Evolutionary conservation across 2,329 filamentous ascomycete genomes (phyloP).

Genomic region (Juglanconis juglandina): DNA sequence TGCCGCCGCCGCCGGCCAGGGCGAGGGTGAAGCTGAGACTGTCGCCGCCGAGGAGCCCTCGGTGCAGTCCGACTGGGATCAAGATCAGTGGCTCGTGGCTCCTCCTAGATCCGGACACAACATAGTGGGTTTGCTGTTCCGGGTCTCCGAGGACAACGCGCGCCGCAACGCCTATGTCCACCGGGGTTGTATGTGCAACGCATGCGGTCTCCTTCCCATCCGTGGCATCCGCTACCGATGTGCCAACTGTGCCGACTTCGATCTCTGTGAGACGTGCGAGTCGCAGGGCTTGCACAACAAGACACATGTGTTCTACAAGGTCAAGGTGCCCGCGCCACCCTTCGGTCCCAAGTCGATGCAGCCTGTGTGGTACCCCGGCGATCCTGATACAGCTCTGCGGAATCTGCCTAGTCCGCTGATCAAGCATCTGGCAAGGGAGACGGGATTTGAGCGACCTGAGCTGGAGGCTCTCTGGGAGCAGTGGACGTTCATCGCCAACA

Average conservation of each 20-base stretch:
- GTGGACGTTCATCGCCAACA: slow-evolving; percentile 89
- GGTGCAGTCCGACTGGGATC: slow-evolving; percentile 49
- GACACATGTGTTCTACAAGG: slow-evolving; percentile 95
- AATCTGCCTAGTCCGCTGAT: slow-evolving; percentile 66
- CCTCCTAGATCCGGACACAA: slow-evolving; percentile 65
- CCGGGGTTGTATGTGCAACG: slow-evolving; percentile 87
- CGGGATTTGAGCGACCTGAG: slow-evolving; percentile 78
- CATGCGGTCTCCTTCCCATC: slow-evolving; percentile 83
- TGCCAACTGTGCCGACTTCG: slow-evolving; percentile 92
- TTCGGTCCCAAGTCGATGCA: slow-evolving; percentile 78
- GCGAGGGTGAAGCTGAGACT: slow-evolving; percentile 25
- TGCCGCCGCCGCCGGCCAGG: slow-evolving; percentile 34
- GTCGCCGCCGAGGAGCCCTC: slow-evolving; percentile 36
- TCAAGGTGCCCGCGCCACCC: slow-evolving; percentile 82
- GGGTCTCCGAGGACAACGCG: slow-evolving; percentile 91
- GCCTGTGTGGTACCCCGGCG: slow-evolving; percentile 83
- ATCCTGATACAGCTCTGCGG: slow-evolving; percentile 68
- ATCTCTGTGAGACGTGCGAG: slow-evolving; percentile 93
- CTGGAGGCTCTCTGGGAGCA: slow-evolving; percentile 95
- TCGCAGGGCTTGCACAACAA: slow-evolving; percentile 73
- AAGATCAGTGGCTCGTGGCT: slow-evolving; percentile 34
- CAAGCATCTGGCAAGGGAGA: slow-evolving; percentile 65
- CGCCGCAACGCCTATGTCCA: slow-evolving; percentile 86
- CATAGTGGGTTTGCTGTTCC: slow-evolving; percentile 79
- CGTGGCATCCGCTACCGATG: slow-evolving; percentile 90